These are phyloP conservation scores for Phytophthora capsici DNA, from an alignment of 352 stramenopile genomes.

Conservation along the genomic window DNA sequence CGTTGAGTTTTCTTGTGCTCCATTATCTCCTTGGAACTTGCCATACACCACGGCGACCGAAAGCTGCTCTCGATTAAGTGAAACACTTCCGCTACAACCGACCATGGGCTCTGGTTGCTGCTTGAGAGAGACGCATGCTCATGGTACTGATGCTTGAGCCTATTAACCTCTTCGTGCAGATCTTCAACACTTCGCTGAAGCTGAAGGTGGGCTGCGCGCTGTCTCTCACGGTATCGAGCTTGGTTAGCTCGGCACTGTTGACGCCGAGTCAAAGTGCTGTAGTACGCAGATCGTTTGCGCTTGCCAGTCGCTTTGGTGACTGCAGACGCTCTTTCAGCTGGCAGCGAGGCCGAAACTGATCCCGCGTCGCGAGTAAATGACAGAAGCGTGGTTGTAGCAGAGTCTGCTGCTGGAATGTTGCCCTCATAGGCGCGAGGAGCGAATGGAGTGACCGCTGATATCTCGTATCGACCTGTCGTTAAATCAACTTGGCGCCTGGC, in stretches of 20 bases:
- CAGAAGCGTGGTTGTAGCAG: too few species aligned
- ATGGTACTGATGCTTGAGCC: background rate
- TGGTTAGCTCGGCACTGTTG: conserved; percentile 30
- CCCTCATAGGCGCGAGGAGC: too few species aligned
- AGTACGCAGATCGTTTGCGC: conserved; percentile 1
- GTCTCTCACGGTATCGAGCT: conserved; percentile 31
- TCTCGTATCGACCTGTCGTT: background rate
- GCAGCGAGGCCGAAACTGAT: background rate
- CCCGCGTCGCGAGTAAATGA: background rate
- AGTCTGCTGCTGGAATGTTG: too few species aligned
- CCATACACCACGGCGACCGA: conserved; percentile 8
- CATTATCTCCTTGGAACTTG: conserved; percentile 6
- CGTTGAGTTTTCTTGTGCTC: conserved; percentile 6
- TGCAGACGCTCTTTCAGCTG: background rate
- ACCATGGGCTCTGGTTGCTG: conserved; percentile 22
- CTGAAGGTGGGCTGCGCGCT: conserved; percentile 7
- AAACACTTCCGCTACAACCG: conserved; percentile 17
- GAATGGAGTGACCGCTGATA: background rate
- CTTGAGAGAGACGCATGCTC: background rate
- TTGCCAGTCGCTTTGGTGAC: background rate
- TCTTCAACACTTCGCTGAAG: conserved; percentile 9
- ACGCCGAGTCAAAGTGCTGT: background rate
- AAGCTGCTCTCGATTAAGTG: conserved; percentile 19
- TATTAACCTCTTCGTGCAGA: conserved; percentile 6
- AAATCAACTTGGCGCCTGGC: background rate